Evolutionary conservation across 768 basidiomycete species (phyloP).

Genomic region (Macrolepiota dolichaula): DNA sequence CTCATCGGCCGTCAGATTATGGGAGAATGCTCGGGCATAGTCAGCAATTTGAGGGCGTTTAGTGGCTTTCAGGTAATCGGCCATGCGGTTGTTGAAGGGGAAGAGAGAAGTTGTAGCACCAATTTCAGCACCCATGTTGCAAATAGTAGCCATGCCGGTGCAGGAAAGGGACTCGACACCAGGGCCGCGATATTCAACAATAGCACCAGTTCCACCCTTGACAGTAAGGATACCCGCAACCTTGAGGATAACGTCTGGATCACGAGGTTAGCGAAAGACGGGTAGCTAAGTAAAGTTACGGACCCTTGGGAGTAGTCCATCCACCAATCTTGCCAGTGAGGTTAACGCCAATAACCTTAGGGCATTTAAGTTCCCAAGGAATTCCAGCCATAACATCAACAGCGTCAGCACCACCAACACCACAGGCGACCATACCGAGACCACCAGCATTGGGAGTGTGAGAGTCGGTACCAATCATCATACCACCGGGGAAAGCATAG

Average conservation of each 20-base stretch:
- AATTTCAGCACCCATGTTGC: slow-evolving; percentile 99
- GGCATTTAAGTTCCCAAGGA: slow-evolving; percentile 99
- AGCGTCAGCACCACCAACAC: slow-evolving; percentile 98
- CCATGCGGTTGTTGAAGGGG: slow-evolving; percentile 98
- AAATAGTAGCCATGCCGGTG: slow-evolving; percentile 99
- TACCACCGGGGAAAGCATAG: slow-evolving; percentile 98
- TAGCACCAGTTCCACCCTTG: slow-evolving; percentile 98
- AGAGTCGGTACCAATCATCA: slow-evolving; percentile 99
- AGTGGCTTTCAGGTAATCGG: slow-evolving; percentile 91
- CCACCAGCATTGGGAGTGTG: slow-evolving; percentile 99
- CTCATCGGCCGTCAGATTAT: slow-evolving; percentile 88
- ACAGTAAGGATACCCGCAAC: slow-evolving; percentile 98
- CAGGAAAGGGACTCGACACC: slow-evolving; percentile 95
- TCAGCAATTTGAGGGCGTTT: slow-evolving; percentile 83
- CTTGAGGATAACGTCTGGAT: slow-evolving; percentile 92
- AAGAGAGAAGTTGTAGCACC: slow-evolving; percentile 98
- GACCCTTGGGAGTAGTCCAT: slow-evolving; percentile 98
- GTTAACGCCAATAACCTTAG: slow-evolving; percentile 98
- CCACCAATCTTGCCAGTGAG: slow-evolving; percentile 92
- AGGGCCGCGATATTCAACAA: slow-evolving; percentile 94
- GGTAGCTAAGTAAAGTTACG: slow-evolving; percentile 13
- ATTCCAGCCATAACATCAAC: slow-evolving; percentile 98
- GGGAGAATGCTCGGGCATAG: slow-evolving; percentile 85
- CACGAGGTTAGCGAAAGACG: slow-evolving; percentile 11
- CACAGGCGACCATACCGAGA: slow-evolving; percentile 98